phyloP scores from a whole-genome alignment of 345 rosid genomes.

The Corchorus olitorius region DNA sequence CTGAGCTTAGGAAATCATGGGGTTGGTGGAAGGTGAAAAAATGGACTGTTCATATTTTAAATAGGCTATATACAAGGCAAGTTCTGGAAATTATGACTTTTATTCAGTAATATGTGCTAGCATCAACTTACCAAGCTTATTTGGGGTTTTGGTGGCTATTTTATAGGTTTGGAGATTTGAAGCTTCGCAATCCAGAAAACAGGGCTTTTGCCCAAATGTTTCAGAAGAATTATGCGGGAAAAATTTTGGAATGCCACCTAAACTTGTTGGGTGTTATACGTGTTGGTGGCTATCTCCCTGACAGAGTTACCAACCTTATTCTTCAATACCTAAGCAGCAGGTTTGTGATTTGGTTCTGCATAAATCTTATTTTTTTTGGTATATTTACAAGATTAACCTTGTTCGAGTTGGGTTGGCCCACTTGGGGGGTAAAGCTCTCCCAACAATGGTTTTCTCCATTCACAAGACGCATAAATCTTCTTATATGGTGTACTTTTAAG shows the following conservation, averaged over 20 bases:
- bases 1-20: constrained; percentile 93
- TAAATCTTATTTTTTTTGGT: not conserved
- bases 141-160: constrained; percentile 8
- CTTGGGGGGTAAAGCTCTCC: too few relatives aligned
- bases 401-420: too few relatives aligned
- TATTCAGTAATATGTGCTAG: not conserved
- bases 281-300: constrained; percentile 92
- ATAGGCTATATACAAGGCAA: constrained; percentile 89
- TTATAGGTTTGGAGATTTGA: constrained; percentile 93
- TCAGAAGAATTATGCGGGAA: constrained; percentile 91
- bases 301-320: constrained; percentile 91
- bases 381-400: too few relatives aligned
- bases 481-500: not conserved
- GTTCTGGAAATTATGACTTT: constrained; percentile 16
- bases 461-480: too few relatives aligned
- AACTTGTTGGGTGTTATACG: constrained; percentile 78
- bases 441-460: too few relatives aligned
- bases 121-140: not conserved
- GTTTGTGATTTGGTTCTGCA: constrained; percentile 35
- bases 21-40: constrained; percentile 99
- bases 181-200: constrained; percentile 81
- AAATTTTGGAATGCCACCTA: constrained; percentile 90
- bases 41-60: constrained; percentile 96
- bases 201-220: constrained; percentile 89
- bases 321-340: constrained; percentile 97